Base-by-base conservation (phyloP, 108 stramenopile genomes). In the Cyclotella distinguenda region DNA sequence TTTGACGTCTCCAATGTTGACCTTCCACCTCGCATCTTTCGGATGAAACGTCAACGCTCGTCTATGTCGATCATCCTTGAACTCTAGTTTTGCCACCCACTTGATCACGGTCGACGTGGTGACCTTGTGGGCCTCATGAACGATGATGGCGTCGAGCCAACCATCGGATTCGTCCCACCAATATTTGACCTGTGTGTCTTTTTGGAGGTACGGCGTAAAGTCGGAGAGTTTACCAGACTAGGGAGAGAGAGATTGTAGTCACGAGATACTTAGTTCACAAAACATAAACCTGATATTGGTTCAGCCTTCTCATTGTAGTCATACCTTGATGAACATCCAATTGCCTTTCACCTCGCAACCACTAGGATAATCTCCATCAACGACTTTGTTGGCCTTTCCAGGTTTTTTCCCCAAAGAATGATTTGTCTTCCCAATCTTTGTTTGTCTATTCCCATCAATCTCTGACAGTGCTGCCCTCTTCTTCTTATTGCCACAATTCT, bases 391-490 rank as follows among this genome's bases (percentile, higher is more conserved):
- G n/a, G n/a, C n/a, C n/a, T n/a, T n/a, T n/a, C n/a, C n/a, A n/a
- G n/a, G n/a, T n/a, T n/a, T n/a, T n/a, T n/a, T n/a, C n/a, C n/a
- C n/a, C n/a, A n/a, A n/a, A n/a, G n/a, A n/a, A n/a, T n/a, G n/a
- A n/a, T n/a, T n/a, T n/a, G n/a, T n/a, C n/a, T n/a, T n/a, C n/a
- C n/a, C n/a, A n/a, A n/a, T n/a, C n/a, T n/a, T n/a, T n/a, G n/a
- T n/a, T n/a, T n/a, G n/a, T n/a, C n/a, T 15, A 36, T 55, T 55
- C 35, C 54, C 54, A 36, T 55, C 54, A 34, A 55, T 34, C 34
- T 55, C 54, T 27, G 19, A 21, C 34, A 55, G 36, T 9, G 54
- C 54, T 35, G n/a, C 54, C 54, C 54, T 55, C 54, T 55, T 55
- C 54, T 55, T 55, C 18, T 55, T 21, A 19, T 11, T n/a, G n/a